Percentiles rank a stretch among this genome's conserved stretches.
These are phyloP conservation scores for Fusarium beomiforme DNA, from an alignment of 2,329 filamentous ascomycete species.

Conservation along the genomic window DNA sequence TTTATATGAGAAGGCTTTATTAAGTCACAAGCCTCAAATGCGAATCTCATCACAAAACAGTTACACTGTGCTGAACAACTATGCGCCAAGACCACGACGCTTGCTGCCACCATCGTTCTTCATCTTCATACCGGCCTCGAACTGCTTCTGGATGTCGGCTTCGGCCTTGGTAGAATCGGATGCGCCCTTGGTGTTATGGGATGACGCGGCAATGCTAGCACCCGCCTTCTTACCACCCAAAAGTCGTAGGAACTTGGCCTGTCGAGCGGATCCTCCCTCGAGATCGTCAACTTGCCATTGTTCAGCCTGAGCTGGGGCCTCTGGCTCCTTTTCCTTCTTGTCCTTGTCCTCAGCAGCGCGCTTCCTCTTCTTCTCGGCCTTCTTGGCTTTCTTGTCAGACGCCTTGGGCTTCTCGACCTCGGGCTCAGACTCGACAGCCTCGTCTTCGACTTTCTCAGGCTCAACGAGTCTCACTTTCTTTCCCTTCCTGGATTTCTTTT, in stretches of 20 bases:
- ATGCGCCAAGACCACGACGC: slow-evolving; percentile 64
- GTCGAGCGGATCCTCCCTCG: slow-evolving; percentile 60
- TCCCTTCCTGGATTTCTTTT: slow-evolving; percentile 46
- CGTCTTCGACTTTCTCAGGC: slow-evolving; percentile 36
- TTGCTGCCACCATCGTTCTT: slow-evolving; percentile 63
- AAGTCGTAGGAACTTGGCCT: slow-evolving; percentile 66
- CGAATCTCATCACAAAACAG: neutral
- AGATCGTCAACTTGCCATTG: slow-evolving; percentile 65
- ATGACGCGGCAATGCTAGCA: slow-evolving; percentile 38
- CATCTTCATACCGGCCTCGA: slow-evolving; percentile 64
- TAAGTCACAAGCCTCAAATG: slow-evolving; percentile 1
- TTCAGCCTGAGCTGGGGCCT: slow-evolving; percentile 45
- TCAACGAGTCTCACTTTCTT: slow-evolving; percentile 31
- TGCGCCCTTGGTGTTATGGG: slow-evolving; percentile 40
- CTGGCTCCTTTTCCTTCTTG: slow-evolving; percentile 28
- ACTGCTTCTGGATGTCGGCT: slow-evolving; percentile 66
- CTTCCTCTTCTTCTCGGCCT: slow-evolving; percentile 51
- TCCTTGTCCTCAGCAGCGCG: slow-evolving; percentile 42
- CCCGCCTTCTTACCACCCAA: slow-evolving; percentile 62
- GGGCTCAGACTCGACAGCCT: slow-evolving; percentile 11
- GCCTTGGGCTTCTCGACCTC: slow-evolving; percentile 24
- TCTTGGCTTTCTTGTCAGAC: slow-evolving; percentile 47
- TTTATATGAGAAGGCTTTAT: slow-evolving; percentile 4
- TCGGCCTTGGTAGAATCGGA: slow-evolving; percentile 55
- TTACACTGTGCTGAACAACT: slow-evolving; percentile 21